phyloP scores from a whole-genome alignment of 176 grass and related monocot genomes.

The Canna indica region DNA sequence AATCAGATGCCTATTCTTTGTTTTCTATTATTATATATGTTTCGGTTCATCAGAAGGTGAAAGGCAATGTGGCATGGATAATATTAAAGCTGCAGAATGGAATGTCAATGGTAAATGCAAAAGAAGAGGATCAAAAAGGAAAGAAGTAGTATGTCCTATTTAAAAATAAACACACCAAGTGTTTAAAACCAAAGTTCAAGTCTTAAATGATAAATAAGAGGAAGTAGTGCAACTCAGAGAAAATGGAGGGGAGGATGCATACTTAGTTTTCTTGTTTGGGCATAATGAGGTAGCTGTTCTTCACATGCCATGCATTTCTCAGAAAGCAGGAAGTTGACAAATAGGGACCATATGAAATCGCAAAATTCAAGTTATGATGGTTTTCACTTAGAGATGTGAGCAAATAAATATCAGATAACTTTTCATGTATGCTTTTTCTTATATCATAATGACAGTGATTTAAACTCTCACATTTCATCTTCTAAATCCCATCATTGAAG shows the following conservation, averaged over 20 bases:
- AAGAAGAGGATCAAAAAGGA: background rate
- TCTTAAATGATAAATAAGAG: background rate
- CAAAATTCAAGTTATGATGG: background rate
- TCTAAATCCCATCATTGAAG: no score
- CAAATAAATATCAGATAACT: no score
- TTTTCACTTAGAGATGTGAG: background rate
- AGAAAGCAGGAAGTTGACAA: background rate
- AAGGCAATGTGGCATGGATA: no score
- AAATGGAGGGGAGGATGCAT: background rate
- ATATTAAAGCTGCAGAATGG: background rate
- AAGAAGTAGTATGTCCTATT: no score
- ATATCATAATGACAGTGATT: no score
- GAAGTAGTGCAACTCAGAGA: background rate
- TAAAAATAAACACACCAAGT: no score
- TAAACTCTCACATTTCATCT: no score
- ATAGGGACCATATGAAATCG: background rate
- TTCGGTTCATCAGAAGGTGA: no score
- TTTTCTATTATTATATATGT: no score
- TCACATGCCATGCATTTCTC: background rate
- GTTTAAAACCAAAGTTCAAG: background rate
- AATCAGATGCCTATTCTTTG: no score
- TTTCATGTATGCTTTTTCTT: no score
- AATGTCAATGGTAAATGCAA: background rate
- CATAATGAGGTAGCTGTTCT: constrained; percentile 2
- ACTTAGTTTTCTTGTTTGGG: background rate